Conservation (phyloP, 192 early-diverging fungal species). For the Umbelopsis ramanniana region DNA sequence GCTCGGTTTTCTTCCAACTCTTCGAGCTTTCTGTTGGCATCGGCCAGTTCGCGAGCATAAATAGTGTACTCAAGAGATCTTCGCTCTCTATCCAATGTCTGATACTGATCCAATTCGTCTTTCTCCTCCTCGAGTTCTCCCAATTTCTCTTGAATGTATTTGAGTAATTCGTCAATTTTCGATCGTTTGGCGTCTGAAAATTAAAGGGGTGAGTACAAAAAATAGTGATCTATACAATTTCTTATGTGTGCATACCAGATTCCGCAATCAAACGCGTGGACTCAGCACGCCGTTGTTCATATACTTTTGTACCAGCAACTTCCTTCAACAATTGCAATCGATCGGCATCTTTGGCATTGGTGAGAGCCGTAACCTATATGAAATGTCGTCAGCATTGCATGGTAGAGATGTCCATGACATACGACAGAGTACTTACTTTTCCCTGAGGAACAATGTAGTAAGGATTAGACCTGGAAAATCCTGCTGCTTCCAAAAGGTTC, state of each 20-base stretch:
- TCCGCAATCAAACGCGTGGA: constrained; percentile 94
- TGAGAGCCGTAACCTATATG: constrained; percentile 82
- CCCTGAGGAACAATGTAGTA: constrained; percentile 99
- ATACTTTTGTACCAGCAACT: constrained; percentile 96
- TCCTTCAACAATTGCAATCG: constrained; percentile 91
- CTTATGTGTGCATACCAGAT: constrained; percentile 57
- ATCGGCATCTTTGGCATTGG: constrained; percentile 93
- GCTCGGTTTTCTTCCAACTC: constrained; percentile 57
- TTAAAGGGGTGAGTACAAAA: constrained; percentile 1
- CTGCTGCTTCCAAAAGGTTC: constrained; percentile 93
- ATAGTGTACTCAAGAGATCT: constrained; percentile 93
- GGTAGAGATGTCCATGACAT: neutral
- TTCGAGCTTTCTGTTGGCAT: constrained; percentile 78
- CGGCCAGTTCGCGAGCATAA: constrained; percentile 85
- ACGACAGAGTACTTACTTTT: constrained; percentile 55
- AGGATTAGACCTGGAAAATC: constrained; percentile 96
- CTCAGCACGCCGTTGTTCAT: constrained; percentile 88
- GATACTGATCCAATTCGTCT: constrained; percentile 88
- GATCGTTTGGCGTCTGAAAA: constrained; percentile 71
- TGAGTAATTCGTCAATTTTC: constrained; percentile 90
- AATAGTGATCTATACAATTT: neutral
- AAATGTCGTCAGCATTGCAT: neutral
- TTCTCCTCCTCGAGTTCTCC: constrained; percentile 93
- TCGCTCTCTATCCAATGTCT: constrained; percentile 82
- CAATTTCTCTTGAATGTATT: constrained; percentile 87